Base-by-base conservation (phyloP, 2,329 filamentous ascomycete species). In the Byssothecium circinans region DNA sequence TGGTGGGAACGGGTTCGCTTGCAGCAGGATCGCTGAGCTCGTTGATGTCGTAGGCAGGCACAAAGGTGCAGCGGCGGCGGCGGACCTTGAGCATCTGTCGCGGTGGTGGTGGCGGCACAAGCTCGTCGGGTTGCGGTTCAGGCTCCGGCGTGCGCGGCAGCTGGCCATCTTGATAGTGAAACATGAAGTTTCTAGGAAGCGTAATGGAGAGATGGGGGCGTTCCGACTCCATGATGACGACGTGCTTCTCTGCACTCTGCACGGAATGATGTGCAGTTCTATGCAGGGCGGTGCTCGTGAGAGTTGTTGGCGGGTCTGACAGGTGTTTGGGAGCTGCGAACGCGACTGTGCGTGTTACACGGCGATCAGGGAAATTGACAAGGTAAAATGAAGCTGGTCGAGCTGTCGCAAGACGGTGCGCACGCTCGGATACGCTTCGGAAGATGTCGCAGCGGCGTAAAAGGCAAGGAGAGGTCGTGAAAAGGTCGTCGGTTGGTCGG, bases 121-220 rank as follows among this genome's bases (percentile, higher is more conserved):
- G 49, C 20, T 69, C 61, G 32, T 69, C 64, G 20, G 59, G 54
- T 36, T 61, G 60, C 35, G 68, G 64, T 41, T 78, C 70, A 35
- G 63, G 75, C 65, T 70, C 76, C 54, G 73, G 75, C 4, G 75
- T 77, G 43, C 66, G 74, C 36, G 78, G 78, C 45, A 69, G 60
- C 27, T 72, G 62, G 44, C 65, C 69, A 58, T 78, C 74, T 41
- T 67, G 68, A 63, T 75, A 76, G 62, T 76, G 74, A 58, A 78
- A 78, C 57, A 72, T 74, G 68, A 77, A 75, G 65, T 74, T 76
- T 45, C 75, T 68, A 20, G 78, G 78, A 30, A 81, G 71, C 20
- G 75, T 76, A 52, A 77, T 77, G 41, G 75, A 78, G 22, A 78
- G 62, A 45, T 76, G 67, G 39, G 75, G 74, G 47, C 74, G 74